Evolutionary conservation across 1,139 yeast species (phyloP), one percentile per base, ranked within the genome.

Genomic region (Suhomyces panamericanus): DNA sequence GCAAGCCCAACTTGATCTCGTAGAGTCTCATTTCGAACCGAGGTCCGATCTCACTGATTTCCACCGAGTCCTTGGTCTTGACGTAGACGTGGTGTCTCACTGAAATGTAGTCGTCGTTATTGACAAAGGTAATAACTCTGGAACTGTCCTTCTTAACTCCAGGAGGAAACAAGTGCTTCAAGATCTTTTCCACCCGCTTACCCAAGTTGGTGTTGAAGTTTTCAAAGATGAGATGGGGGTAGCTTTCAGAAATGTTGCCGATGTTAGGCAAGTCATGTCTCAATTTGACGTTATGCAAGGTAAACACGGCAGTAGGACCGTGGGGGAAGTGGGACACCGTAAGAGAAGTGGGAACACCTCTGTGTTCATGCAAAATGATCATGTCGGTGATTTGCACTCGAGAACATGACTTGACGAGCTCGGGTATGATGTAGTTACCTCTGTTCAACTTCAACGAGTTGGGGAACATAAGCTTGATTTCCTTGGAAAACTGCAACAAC

Each of bases 31-130:
- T 90, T 67, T 95, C 99, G 59, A 93, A 93, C 50, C 99, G 74
- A n/a, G 99, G 99, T 0, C 99, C 99, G 33, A 95, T 87, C 62
- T 93, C 99, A 51, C 97, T 93, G 50, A 93, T 69, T 62, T 93
- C 99, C 3, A 90, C 96, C 30, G 85, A 80, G 49, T 90, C 96
- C 55, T 86, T 82, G 0, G 96, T 89, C 59, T 81, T 83, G 11
- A 91, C 96, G 62, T 87, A 95, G 2, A 95, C 87, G 62, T 93
- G 99, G 62, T 93, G 99, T 66, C 99, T 80, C 7, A 93, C 97
- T 48, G 90, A 81, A 46, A 93, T 91, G 59, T 82, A 93, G 66
- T 93, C 99, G 44, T 91, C 96, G 48, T 81, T 79, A 63, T 95
- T 95, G 36, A 88, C 83, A 69, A 93, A 95, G 2, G 96, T 87